Evolutionary conservation across 1,139 yeast species (phyloP), one percentile per base, ranked within the genome.

Genomic region (Maudiozyma humilis): DNA sequence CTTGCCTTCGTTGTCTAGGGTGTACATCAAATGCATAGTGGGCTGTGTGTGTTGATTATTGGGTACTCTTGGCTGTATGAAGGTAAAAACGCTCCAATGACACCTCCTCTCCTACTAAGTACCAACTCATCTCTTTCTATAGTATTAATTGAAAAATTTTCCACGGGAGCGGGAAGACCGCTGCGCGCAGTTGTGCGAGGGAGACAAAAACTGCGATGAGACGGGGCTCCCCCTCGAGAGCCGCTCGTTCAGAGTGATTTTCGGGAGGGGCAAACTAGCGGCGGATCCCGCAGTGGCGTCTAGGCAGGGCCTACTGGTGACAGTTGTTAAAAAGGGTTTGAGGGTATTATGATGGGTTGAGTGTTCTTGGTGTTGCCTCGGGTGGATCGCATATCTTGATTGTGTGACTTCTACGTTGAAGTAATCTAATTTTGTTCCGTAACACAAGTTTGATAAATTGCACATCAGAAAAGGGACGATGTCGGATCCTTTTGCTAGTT

Each of bases 11-110:
- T 79, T 78, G 62, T 89, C 95, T 64, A 83, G 70, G 50, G 96
- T 87, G 88, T 85, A 93, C 99, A 93, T 93, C 69, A 93, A 82
- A 84, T 91, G 97, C 98, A 91, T 91, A 50, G 56, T 72, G 64
- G 33, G 23, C 15, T 36, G 15, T 6, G n/a, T 34, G 23, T 17
- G 23, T 20, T 3, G 18, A 3, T 8, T 10, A 14, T 32, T 4
- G 4, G 10, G 17, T 4, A 32, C 15, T 2, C 32, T 30, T 30
- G 14, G 7, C 15, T 10, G 4, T 3, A 5, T 32, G 36, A 17
- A 5, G 10, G 16, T 13, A 32, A 31, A 31, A 31, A 16, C 16
- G 4, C 8, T 2, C 2, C 16, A 15, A 8, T 7, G 16, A 31
- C 33, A 4, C 4, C 8, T 6, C 2, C 33, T 31, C n/a, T 2